phyloP scores from a whole-genome alignment of 2,329 filamentous ascomycete genomes.

The Cercospora sp. region DNA sequence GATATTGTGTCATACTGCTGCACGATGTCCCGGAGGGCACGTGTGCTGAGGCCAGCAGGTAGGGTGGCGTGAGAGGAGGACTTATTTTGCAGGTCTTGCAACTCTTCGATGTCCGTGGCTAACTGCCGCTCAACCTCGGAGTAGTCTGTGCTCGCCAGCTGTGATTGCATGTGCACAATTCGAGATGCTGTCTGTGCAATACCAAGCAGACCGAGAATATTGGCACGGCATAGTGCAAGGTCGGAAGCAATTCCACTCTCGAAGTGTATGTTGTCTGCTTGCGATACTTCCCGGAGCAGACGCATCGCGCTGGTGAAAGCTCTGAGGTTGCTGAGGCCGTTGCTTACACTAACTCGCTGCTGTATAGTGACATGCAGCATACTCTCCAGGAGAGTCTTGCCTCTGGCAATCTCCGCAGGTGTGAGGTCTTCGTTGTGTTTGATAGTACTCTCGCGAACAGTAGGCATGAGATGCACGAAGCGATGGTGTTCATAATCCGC shows the following conservation, averaged over 20 bases:
- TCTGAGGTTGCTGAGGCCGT: slow-evolving; percentile 7
- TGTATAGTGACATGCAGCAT: slow-evolving; percentile 58
- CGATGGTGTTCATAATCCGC: slow-evolving; percentile 77
- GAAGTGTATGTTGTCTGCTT: neutral
- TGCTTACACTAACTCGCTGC: slow-evolving; percentile 23
- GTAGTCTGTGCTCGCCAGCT: slow-evolving; percentile 24
- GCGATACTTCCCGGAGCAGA: slow-evolving; percentile 16
- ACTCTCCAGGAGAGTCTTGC: slow-evolving; percentile 83
- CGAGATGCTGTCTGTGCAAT: slow-evolving; percentile 15
- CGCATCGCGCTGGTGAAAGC: slow-evolving; percentile 13
- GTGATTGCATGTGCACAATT: slow-evolving; percentile 23
- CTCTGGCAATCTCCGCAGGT: slow-evolving; percentile 73
- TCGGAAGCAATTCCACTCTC: neutral
- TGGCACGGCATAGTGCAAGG: neutral
- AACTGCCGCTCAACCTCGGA: slow-evolving; percentile 3
- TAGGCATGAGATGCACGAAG: slow-evolving; percentile 70
- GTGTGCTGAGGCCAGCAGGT: slow-evolving; percentile 11
- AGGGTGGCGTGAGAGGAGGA: slow-evolving; percentile 1
- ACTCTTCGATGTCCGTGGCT: neutral
- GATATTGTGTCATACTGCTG: neutral
- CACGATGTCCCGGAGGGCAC: neutral
- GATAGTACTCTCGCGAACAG: slow-evolving; percentile 64
- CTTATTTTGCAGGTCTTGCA: slow-evolving; percentile 1
- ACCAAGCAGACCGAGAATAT: slow-evolving; percentile 9
- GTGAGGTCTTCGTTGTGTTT: slow-evolving; percentile 86